A percentile compares a stretch with the other conserved stretches of the same genome.
Conservation (phyloP, 306 rosid species). For the Elaeagnus macrophylla region DNA sequence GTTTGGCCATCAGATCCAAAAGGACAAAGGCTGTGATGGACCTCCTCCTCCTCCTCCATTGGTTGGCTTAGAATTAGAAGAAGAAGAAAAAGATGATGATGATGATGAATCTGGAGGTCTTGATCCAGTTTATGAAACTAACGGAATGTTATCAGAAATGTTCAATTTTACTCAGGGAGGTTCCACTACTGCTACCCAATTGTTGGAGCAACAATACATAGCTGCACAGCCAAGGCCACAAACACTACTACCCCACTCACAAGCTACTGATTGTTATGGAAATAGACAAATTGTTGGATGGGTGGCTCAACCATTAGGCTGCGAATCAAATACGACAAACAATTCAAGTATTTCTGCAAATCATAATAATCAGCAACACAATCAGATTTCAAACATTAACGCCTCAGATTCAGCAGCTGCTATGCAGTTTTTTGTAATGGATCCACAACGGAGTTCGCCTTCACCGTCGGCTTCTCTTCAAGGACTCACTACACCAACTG, state of each 20-base stretch:
- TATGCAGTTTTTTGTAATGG: slow-evolving; percentile 94
- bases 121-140: slow-evolving; percentile 55
- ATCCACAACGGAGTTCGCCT: slow-evolving; percentile 69
- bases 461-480: slow-evolving; percentile 50
- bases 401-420: slow-evolving; percentile 77
- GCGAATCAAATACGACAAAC: slow-evolving; percentile 34
- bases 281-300: slow-evolving; percentile 34
- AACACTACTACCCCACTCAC: slow-evolving; percentile 25
- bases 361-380: slow-evolving; percentile 31
- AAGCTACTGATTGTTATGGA: slow-evolving; percentile 54
- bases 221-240: slow-evolving; percentile 24
- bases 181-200: slow-evolving; percentile 25
- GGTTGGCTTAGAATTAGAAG: slow-evolving; percentile 57
- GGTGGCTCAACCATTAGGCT: slow-evolving; percentile 34
- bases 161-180: slow-evolving; percentile 50
- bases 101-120: slow-evolving; percentile 47
- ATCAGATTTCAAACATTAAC: slow-evolving; percentile 60
- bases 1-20: slow-evolving; percentile 80
- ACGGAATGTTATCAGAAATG: slow-evolving; percentile 92
- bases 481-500: slow-evolving; percentile 17
- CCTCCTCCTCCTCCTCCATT: slow-evolving; percentile 40
- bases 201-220: slow-evolving; percentile 37
- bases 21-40: slow-evolving; percentile 68
- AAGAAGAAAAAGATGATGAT: neutral
- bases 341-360: slow-evolving; percentile 24